Evolutionary conservation across 352 stramenopile species (phyloP), one percentile per base, ranked within the genome.

Genomic region (Phytopythium litorale): DNA sequence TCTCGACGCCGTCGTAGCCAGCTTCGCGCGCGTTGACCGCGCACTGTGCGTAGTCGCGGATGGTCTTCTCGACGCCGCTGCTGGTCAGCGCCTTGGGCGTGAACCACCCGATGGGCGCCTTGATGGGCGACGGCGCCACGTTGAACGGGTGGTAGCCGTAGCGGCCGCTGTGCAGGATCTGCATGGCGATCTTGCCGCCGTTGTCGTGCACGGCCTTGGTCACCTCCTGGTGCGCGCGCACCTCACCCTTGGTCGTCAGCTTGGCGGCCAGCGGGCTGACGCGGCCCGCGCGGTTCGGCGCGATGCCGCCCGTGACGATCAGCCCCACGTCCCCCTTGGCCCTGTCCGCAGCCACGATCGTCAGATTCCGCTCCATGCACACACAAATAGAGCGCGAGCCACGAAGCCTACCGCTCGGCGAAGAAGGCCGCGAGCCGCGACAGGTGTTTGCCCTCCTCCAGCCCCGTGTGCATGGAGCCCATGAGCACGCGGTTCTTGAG

Each of bases 1-100:
- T 94, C 81, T 99, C 97, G 1, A 99, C 96, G 23, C 97, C 97
- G 66, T 99, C 97, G 72, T 99, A 99, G 21, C 97, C 97, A 11
- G 94, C 96, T 68, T 97, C 78, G 48, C 70, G 64, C 9, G 84
- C 90, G 28, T 97, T 80, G 28, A 79, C 79, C 0, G 91, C 90
- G 64, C 81, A 96, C 58, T 84, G 78, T 11, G 90, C 93, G 76
- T 98, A 99, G 71, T 99, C 97, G 42, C 84, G 72, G 59, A 99
- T 97, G 2, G 96, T 99, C 7, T 62, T 57, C 55, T 97, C 58
- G 8, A 99, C 81, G n/a, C 91, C 92, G 5, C 66, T 73, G 30
- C 65, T 76, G 2, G 78, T 91, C 12, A 99, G 63, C 59, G 81
- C 96, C 46, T 83, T 76, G 6, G 96, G 96, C 1, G 81, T 88